Percentiles rank a stretch among this genome's conserved stretches.
phyloP scores from a whole-genome alignment of 257 asterid genomes.

The Primulina tabacum region DNA sequence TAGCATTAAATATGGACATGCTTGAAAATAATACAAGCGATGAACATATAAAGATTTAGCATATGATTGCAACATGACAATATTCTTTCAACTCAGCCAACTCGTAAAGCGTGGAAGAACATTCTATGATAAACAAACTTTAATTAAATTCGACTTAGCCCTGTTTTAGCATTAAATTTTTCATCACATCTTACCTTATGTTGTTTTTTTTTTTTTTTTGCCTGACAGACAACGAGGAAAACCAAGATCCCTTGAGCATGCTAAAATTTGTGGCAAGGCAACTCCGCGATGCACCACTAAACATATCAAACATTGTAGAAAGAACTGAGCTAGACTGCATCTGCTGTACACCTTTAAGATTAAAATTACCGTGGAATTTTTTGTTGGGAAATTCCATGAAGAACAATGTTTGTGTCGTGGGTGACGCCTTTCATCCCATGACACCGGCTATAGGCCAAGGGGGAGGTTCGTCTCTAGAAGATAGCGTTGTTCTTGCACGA shows the following conservation, averaged over 20 bases:
- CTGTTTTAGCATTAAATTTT: too few relatives aligned
- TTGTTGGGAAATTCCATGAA: constrained; percentile 39
- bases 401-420: constrained; percentile 53
- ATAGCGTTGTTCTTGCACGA: constrained; percentile 56
- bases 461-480: constrained; percentile 77
- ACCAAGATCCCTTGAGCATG: constrained; percentile 46
- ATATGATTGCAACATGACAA: too few relatives aligned
- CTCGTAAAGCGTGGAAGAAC: too few relatives aligned
- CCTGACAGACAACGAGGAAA: constrained; percentile 43
- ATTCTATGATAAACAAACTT: too few relatives aligned
- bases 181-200: neutral
- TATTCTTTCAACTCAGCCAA: neutral
- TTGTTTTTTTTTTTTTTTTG: constrained; percentile 8
- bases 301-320: constrained; percentile 35
- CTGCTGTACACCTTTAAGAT: constrained; percentile 43
- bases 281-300: constrained; percentile 32
- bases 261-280: constrained; percentile 54
- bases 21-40: too few relatives aligned
- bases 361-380: constrained; percentile 57
- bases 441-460: constrained; percentile 82
- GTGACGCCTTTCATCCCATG: constrained; percentile 90
- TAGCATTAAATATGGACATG: too few relatives aligned
- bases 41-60: too few relatives aligned
- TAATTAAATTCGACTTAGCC: too few relatives aligned
- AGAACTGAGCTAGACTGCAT: constrained; percentile 45